A percentile compares a stretch with the other conserved stretches of the same genome.
Evolutionary conservation across 768 basidiomycete genomes (phyloP).

Genomic region (Gautieria morchelliformis): DNA sequence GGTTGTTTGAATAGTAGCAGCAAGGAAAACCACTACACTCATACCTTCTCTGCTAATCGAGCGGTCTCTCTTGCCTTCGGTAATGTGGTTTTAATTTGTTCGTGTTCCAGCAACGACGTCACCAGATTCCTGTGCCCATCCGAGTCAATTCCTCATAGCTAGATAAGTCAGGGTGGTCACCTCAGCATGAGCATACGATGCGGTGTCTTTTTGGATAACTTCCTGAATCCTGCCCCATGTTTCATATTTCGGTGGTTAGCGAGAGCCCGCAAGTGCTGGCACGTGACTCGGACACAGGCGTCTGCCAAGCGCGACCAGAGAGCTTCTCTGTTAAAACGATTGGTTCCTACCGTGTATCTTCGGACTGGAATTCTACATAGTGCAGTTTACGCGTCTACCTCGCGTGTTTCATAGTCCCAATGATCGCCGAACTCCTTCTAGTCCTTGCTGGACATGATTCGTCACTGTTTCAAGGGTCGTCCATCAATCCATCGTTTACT

Average conservation of each 20-base stretch:
- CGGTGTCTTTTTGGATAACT: conserved; percentile 83
- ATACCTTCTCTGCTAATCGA: conserved; percentile 85
- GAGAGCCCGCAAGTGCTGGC: too few relatives aligned
- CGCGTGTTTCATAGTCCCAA: conserved; percentile 18
- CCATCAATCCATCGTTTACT: conserved; percentile 51
- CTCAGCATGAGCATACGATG: conserved; percentile 91
- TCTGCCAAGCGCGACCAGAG: too few relatives aligned
- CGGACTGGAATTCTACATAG: too few relatives aligned
- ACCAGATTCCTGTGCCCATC: conserved; percentile 70
- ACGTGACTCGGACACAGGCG: too few relatives aligned
- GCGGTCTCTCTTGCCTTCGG: conserved; percentile 92
- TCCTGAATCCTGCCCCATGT: conserved; percentile 89
- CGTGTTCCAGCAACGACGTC: conserved; percentile 87
- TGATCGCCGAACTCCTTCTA: conserved; percentile 87
- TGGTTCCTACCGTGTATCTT: too few relatives aligned
- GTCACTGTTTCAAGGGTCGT: conserved; percentile 61
- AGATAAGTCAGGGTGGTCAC: conserved; percentile 30
- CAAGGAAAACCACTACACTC: neutral
- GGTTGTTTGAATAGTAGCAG: neutral
- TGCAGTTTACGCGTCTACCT: too few relatives aligned
- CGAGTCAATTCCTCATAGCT: neutral
- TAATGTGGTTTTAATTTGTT: conserved; percentile 91
- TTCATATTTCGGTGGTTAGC: too few relatives aligned
- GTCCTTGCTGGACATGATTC: conserved; percentile 83
- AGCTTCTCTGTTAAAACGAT: too few relatives aligned